Evolutionary conservation across 1,284 basidiomycete species (phyloP), one percentile per base, ranked within the genome.

Genomic region (Puccinia horiana): DNA sequence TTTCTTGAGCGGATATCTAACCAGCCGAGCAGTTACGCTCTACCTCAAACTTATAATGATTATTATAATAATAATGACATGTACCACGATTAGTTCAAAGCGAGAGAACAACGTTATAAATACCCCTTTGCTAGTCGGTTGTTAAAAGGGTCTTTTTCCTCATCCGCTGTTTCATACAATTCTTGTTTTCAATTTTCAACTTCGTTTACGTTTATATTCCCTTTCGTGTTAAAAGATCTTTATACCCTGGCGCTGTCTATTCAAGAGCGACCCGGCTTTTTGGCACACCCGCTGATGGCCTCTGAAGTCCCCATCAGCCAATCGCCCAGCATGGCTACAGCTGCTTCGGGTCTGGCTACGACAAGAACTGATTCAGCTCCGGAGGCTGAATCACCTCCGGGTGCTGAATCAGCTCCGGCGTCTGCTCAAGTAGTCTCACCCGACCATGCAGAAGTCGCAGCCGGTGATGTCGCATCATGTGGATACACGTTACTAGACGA

Each of bases 241-340:
- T n/a, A 14, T 61, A 61, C 26, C 29, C 58, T 61, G 58, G 58
- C 58, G 58, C 58, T 35, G 9, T 35, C 58, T 1, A 26, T 61
- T 35, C 58, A 61, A 61, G 58, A 61, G 32, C 58, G 58, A 61
- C 58, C 58, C 58, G 58, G 58, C 3, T 61, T 61, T 35, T 18
- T 61, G 58, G 58, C 58, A 11, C 58, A 61, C 29, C 58, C 58
- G 16, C 58, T 61, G 26, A 61, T 61, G 58, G 58, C 58, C 26
- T 16, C 58, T 18, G 58, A 61, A 61, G 32, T 61, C 12, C 56
- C n/a, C 23, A 26, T 26, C 23, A 26, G 23, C 26, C 32, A 35
- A 61, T 29, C 58, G 29, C 9, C 58, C 58, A 61, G 58, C 29
- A 61, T 61, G 58, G 58, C 58, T 18, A 11, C 32, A 35, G 29